phyloP scores from a whole-genome alignment of 306 rosid species.

The Lathyrus aphaca region DNA sequence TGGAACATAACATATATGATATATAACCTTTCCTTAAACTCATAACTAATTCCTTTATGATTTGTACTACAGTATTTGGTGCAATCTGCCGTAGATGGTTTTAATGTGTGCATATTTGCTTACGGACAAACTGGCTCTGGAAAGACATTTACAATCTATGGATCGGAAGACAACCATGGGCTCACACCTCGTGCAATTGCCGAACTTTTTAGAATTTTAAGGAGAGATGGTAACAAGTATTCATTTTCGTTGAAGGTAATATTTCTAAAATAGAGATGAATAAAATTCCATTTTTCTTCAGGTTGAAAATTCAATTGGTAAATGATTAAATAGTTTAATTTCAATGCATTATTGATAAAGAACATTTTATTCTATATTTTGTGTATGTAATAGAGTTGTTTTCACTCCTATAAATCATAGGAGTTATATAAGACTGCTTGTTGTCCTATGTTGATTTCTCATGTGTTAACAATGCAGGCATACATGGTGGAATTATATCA shows the following conservation, averaged over 20 bases:
- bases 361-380: too few relatives aligned
- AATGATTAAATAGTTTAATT: conserved; percentile 9
- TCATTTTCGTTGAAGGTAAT: conserved; percentile 89
- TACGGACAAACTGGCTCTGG: conserved; percentile 99
- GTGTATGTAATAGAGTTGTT: not conserved
- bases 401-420: not conserved
- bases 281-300: not conserved
- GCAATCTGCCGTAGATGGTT: conserved; percentile 94
- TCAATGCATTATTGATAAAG: too few relatives aligned
- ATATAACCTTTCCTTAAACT: not conserved
- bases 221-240: conserved; percentile 75
- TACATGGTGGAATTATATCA: conserved; percentile 91
- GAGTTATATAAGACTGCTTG: not conserved
- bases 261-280: conserved; percentile 13
- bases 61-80: conserved; percentile 78
- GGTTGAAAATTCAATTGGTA: not conserved
- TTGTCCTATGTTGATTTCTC: conserved; percentile 20
- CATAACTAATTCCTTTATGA: not conserved
- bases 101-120: conserved; percentile 95
- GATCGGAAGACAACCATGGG: conserved; percentile 75
- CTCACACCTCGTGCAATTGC: conserved; percentile 88
- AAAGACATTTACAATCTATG: conserved; percentile 92
- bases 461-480: conserved; percentile 55
- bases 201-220: conserved; percentile 79
- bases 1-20: too few relatives aligned